These are phyloP conservation scores for Fusarium sp. DNA, from an alignment of 2,329 filamentous ascomycete genomes.

Conservation along the genomic window DNA sequence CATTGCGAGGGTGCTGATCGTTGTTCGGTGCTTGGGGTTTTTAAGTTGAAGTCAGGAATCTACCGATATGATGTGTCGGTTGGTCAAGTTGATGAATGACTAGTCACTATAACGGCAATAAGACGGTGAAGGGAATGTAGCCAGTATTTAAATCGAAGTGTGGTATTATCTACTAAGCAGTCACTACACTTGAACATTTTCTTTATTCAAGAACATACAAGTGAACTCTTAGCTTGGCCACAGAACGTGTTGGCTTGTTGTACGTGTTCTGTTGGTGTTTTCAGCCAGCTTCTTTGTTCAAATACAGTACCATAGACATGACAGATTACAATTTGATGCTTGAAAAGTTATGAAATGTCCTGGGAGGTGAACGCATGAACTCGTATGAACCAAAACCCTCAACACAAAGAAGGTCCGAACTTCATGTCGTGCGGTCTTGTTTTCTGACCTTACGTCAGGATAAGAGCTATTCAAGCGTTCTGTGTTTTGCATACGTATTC, in stretches of 20 bases:
- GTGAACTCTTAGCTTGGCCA: background rate
- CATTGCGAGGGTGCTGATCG: conserved; percentile 22
- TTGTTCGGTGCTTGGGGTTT: background rate
- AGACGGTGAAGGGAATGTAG: background rate
- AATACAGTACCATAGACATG: background rate
- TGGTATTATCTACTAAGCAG: background rate
- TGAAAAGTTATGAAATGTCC: too few relatives aligned
- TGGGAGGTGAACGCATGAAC: too few relatives aligned
- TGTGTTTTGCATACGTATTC: too few relatives aligned
- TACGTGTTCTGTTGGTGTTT: background rate
- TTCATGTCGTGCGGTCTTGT: too few relatives aligned
- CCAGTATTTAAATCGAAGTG: background rate
- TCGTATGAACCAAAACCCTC: too few relatives aligned
- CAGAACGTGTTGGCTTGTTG: background rate
- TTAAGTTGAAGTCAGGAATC: background rate
- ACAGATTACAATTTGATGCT: too few relatives aligned
- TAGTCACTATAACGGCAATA: background rate
- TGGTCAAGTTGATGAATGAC: background rate
- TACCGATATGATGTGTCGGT: background rate
- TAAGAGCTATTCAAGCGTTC: too few relatives aligned
- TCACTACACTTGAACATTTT: background rate
- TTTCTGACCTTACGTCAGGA: too few relatives aligned
- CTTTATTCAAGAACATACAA: conserved; percentile 10
- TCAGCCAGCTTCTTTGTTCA: background rate
- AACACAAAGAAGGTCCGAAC: too few relatives aligned